These are phyloP conservation scores for Dothidotthia symphoricarpi DNA, from an alignment of 2,329 filamentous ascomycete species.

Conservation along the genomic window DNA sequence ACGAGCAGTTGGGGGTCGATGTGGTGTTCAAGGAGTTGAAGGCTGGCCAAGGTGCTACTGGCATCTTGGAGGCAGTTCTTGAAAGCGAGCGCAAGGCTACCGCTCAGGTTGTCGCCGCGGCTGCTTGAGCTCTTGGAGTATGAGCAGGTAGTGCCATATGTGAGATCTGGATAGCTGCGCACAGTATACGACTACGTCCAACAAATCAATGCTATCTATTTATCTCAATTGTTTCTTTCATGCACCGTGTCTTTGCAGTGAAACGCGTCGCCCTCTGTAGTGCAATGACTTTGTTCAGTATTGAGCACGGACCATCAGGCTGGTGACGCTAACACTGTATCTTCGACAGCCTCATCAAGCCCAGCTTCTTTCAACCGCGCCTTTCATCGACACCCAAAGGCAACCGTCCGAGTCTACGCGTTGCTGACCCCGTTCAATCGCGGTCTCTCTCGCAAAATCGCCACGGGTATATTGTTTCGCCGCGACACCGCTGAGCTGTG, in stretches of 20 bases:
- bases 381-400: slow-evolving; percentile 1
- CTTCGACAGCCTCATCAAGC: neutral
- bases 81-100: slow-evolving; percentile 48
- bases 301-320: too few relatives aligned
- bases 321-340: neutral
- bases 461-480: neutral
- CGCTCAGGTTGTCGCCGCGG: slow-evolving; percentile 45
- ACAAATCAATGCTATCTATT: neutral
- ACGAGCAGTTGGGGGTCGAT: slow-evolving; percentile 78
- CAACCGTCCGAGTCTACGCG: slow-evolving; percentile 18
- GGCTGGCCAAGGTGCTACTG: slow-evolving; percentile 44
- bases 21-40: slow-evolving; percentile 54
- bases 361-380: neutral
- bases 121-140: slow-evolving; percentile 25
- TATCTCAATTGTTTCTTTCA: neutral
- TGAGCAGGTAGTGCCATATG: slow-evolving; percentile 3
- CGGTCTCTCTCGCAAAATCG: slow-evolving; percentile 3
- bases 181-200: neutral
- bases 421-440: slow-evolving; percentile 9
- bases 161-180: slow-evolving; percentile 21
- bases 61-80: slow-evolving; percentile 50
- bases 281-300: slow-evolving; percentile 1
- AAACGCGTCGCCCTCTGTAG: too few relatives aligned
- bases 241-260: too few relatives aligned
- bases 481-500: slow-evolving; percentile 12